phyloP scores from a whole-genome alignment of 768 basidiomycete genomes.

The Ephemerocybe angulata region DNA sequence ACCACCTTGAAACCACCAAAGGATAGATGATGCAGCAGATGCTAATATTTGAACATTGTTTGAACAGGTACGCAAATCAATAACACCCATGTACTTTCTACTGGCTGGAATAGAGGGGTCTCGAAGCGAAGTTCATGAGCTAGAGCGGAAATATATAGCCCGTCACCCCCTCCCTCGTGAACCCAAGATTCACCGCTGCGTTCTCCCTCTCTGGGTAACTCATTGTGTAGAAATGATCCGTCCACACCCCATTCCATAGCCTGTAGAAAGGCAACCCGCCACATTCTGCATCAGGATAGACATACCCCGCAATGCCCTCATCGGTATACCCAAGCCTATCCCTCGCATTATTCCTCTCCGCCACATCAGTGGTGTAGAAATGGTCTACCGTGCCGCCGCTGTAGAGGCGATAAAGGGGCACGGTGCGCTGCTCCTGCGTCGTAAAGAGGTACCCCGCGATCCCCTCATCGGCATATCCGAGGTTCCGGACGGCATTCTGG shows the following conservation, averaged over 20 bases:
- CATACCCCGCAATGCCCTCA: slow-evolving; percentile 14
- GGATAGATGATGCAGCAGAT: too few relatives aligned
- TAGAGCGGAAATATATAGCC: slow-evolving; percentile 8
- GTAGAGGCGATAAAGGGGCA: slow-evolving; percentile 12
- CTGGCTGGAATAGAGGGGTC: too few relatives aligned
- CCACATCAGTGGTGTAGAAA: slow-evolving; percentile 10
- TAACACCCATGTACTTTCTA: too few relatives aligned
- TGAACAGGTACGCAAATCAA: too few relatives aligned
- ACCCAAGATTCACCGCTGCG: slow-evolving; percentile 1
- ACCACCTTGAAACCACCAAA: too few relatives aligned
- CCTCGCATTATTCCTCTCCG: slow-evolving; percentile 2
- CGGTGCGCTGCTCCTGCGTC: not conserved
- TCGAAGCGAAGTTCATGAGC: too few relatives aligned
- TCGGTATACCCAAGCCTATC: slow-evolving; percentile 4
- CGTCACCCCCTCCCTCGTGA: slow-evolving; percentile 2
- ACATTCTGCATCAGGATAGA: slow-evolving; percentile 8
- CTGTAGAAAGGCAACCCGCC: slow-evolving; percentile 11
- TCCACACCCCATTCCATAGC: not conserved
- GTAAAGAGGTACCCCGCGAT: slow-evolving; percentile 9
- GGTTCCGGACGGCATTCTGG: not conserved
- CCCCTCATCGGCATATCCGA: slow-evolving; percentile 7
- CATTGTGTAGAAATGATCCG: slow-evolving; percentile 17
- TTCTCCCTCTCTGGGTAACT: slow-evolving; percentile 4
- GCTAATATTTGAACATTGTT: too few relatives aligned
- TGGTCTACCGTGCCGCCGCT: not conserved